Conservation (phyloP, 176 grass and related monocot species). For the Cenchrus purpureus region DNA sequence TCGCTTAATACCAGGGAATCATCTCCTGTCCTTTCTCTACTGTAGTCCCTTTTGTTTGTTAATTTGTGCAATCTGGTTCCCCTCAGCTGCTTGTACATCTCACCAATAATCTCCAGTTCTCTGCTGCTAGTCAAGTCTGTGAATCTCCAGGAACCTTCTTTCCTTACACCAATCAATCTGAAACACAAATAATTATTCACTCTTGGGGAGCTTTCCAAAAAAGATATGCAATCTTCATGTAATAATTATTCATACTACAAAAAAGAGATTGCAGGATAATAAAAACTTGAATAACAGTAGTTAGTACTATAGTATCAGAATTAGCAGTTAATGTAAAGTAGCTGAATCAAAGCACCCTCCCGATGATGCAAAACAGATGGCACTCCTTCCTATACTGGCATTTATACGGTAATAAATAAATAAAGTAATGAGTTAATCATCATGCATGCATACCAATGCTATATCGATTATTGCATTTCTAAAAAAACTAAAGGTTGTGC, state of each 20-base stretch:
- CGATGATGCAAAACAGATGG: conserved; percentile 26
- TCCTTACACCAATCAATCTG: conserved; percentile 31
- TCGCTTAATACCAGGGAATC: conserved; percentile 63
- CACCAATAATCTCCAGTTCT: conserved; percentile 42
- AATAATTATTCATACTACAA: conserved; percentile 41
- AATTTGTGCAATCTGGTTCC: conserved; percentile 45
- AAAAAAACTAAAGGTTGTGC: not conserved
- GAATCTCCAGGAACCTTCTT: conserved; percentile 41
- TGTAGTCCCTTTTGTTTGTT: conserved; percentile 57
- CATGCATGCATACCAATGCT: not conserved
- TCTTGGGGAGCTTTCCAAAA: conserved; percentile 26
- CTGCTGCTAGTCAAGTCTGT: conserved; percentile 40
- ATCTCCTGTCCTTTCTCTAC: conserved; percentile 54
- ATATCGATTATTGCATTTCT: not conserved
- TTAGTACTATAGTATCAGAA: conserved; percentile 6
- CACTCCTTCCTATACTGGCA: conserved; percentile 17
- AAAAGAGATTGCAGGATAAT: conserved; percentile 36
- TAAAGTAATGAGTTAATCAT: not conserved
- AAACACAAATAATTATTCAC: conserved; percentile 20
- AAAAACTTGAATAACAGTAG: conserved; percentile 25
- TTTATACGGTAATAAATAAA: not conserved
- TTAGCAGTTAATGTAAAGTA: conserved; percentile 33
- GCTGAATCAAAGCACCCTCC: conserved; percentile 8
- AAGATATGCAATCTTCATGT: conserved; percentile 14
- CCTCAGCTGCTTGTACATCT: conserved; percentile 42